These are phyloP conservation scores for Poterioochromonas sp. DNA, from an alignment of 352 stramenopile species.

Conservation along the genomic window DNA sequence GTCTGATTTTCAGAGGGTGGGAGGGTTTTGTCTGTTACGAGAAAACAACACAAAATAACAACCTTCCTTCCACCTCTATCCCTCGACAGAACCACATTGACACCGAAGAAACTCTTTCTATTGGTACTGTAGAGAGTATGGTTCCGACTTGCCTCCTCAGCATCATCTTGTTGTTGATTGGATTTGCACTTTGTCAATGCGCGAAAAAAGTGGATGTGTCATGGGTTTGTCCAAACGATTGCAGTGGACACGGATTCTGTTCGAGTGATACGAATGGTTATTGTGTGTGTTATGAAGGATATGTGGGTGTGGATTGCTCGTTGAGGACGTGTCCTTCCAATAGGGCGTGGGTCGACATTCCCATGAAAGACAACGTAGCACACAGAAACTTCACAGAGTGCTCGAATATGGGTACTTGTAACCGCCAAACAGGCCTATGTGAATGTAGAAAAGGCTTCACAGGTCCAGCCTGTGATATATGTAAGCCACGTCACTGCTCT, in stretches of 20 bases:
- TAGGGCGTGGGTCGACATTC: constrained; percentile 33
- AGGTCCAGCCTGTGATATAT: constrained; percentile 57
- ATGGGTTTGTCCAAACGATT: constrained; percentile 31
- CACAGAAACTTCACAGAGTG: constrained; percentile 29
- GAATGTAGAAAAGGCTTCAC: constrained; percentile 63
- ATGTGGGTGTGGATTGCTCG: constrained; percentile 59
- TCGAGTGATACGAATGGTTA: background rate
- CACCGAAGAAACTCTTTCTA: no score
- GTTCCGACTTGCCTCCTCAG: no score
- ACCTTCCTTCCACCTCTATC: no score
- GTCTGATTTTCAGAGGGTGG: no score
- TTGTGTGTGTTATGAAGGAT: constrained; percentile 58
- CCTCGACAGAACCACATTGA: no score
- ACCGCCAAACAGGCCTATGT: constrained; percentile 57
- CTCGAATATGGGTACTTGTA: constrained; percentile 51
- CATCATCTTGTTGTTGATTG: no score
- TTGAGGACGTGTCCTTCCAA: constrained; percentile 53
- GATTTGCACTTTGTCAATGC: no score
- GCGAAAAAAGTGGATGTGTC: no score
- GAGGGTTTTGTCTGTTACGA: no score
- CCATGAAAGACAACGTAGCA: background rate
- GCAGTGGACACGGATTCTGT: constrained; percentile 34
- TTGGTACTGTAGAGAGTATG: no score
- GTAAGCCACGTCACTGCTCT: constrained; percentile 19
- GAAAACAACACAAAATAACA: no score